These are phyloP conservation scores for Fulvia fulva DNA, from an alignment of 2,329 filamentous ascomycete genomes.

Conservation along the genomic window DNA sequence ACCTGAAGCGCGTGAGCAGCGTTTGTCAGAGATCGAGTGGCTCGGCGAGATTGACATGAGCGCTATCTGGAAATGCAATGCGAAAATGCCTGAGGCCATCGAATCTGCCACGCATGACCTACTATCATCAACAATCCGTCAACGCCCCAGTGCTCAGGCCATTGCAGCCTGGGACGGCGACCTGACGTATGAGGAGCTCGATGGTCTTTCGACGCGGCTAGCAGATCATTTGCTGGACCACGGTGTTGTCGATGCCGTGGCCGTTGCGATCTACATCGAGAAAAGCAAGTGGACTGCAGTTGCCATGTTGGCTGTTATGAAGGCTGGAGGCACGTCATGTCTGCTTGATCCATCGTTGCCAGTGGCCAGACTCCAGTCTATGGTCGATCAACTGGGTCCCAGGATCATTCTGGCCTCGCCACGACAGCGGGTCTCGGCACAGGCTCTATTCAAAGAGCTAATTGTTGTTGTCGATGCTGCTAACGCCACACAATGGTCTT, in stretches of 20 bases:
- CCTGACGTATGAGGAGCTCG: constrained; percentile 9
- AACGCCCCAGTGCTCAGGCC: not conserved
- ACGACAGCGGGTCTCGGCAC: too few relatives aligned
- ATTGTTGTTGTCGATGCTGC: too few relatives aligned
- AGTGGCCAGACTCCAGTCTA: constrained; percentile 23
- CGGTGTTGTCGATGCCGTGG: not conserved
- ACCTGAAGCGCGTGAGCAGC: not conserved
- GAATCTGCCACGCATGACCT: not conserved
- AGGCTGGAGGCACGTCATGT: constrained; percentile 28
- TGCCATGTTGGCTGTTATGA: constrained; percentile 26
- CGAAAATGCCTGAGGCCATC: not conserved
- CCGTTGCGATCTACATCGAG: constrained; percentile 27
- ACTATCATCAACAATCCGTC: not conserved
- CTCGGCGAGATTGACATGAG: not conserved
- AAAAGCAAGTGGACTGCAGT: constrained; percentile 28
- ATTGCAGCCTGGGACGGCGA: constrained; percentile 10
- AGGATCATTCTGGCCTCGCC: too few relatives aligned
- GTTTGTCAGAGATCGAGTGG: not conserved
- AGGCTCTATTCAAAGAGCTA: too few relatives aligned
- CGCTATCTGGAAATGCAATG: not conserved
- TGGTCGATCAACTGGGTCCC: constrained; percentile 16
- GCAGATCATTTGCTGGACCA: not conserved
- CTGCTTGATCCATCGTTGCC: constrained; percentile 28
- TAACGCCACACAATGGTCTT: too few relatives aligned
- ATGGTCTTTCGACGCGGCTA: not conserved